Percentiles rank a stretch among this genome's conserved stretches.
Evolutionary conservation across 768 basidiomycete species (phyloP).

Genomic region (Trametes coccinea): DNA sequence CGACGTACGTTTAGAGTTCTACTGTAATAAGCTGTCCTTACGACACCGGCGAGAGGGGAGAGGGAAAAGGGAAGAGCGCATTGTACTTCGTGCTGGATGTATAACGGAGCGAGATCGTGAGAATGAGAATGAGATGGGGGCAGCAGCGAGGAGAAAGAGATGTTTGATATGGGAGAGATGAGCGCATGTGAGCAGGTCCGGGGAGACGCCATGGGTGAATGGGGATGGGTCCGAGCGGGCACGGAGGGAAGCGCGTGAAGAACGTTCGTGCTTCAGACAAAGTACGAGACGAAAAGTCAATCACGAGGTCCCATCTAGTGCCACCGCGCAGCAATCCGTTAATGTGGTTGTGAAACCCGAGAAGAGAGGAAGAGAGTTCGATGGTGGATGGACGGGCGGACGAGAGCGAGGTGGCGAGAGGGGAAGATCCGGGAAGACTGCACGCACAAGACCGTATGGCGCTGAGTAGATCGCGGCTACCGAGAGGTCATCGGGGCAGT

Average conservation of each 20-base stretch:
- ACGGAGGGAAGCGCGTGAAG: neutral
- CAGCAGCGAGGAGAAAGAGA: neutral
- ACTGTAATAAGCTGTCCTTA: neutral
- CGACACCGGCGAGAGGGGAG: too few species aligned
- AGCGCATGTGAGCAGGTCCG: neutral
- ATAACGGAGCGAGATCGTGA: neutral
- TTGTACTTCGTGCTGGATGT: neutral
- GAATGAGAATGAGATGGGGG: neutral
- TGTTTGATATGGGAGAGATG: neutral
- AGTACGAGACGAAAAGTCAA: neutral
- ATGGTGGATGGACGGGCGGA: neutral
- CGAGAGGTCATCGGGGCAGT: neutral
- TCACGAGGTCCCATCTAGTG: neutral
- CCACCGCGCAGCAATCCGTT: neutral
- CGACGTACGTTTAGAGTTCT: neutral
- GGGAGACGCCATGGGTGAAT: neutral
- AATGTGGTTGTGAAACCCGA: neutral
- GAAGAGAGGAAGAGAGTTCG: neutral
- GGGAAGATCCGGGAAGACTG: neutral
- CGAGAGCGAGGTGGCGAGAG: neutral
- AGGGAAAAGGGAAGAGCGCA: neutral
- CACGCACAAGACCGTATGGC: conserved; percentile 1
- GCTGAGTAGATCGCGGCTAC: neutral
- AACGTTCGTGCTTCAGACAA: conserved; percentile 4
- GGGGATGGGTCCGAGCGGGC: too few species aligned